Evolutionary conservation across 1,284 basidiomycete genomes (phyloP).

Genomic region (Ganoderma multipileum): DNA sequence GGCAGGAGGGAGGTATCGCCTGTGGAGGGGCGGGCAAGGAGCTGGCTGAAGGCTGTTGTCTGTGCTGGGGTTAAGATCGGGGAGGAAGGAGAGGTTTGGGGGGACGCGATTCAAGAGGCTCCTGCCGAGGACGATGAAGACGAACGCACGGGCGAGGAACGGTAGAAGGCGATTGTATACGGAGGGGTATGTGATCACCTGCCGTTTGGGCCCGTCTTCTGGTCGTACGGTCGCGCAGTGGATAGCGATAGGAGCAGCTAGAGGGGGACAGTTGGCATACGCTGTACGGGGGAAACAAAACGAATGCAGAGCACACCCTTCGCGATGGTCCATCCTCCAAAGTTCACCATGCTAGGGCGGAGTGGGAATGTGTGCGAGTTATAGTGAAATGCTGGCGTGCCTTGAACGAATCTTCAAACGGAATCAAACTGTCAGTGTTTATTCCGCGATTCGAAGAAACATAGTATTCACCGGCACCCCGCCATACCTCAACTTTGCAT

Average conservation of each 20-base stretch:
- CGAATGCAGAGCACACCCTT: conserved; percentile 43
- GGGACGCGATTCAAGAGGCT: conserved; percentile 50
- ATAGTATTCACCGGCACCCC: conserved; percentile 61
- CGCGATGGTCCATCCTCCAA: conserved; percentile 64
- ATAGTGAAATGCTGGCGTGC: conserved; percentile 40
- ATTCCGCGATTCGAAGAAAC: too few relatives aligned
- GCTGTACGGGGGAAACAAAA: too few relatives aligned
- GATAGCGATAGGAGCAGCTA: conserved; percentile 66
- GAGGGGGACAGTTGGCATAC: too few relatives aligned
- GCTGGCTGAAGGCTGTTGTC: conserved; percentile 56
- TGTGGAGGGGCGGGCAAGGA: conserved; percentile 56
- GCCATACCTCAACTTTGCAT: conserved; percentile 79
- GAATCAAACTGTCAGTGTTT: not conserved
- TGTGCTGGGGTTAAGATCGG: conserved; percentile 31
- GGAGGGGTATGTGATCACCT: conserved; percentile 75
- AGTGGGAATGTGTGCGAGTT: not conserved
- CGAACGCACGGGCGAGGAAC: conserved; percentile 71
- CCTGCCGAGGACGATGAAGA: conserved; percentile 69
- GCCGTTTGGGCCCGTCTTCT: conserved; percentile 62
- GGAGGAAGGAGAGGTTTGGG: too few relatives aligned
- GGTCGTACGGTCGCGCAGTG: conserved; percentile 78
- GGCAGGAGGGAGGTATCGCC: conserved; percentile 68
- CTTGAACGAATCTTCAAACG: conserved; percentile 63
- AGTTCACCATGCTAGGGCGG: conserved; percentile 60
- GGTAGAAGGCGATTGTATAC: conserved; percentile 76